Base-by-base conservation (phyloP, 768 basidiomycete genomes). In the Kwoniella europaea region DNA sequence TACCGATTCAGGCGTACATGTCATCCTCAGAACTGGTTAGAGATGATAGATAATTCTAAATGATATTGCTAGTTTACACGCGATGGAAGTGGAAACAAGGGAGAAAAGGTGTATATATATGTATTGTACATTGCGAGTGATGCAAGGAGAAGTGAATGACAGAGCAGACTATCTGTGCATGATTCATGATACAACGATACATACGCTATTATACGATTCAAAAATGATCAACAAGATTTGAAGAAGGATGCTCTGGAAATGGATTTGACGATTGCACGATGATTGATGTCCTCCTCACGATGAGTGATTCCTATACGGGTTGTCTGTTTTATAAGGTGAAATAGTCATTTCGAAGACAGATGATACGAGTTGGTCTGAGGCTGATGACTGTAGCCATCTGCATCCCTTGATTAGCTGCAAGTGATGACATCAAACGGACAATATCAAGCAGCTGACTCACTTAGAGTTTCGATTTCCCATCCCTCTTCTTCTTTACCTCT, bases 1-100 rank as follows among this genome's bases (percentile, higher is more conserved):
- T 77, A 91, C 96, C 57, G 95, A 98, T 75, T 95, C 93, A 75
- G 97, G 97, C 20, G 93, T 98, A 22, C 97, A 99, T 83, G 79
- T 98, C 75, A 91, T 99, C 79, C 85, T 96, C 84, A 88, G 97
- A 79, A 94, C 92, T 63, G 92, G 86, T n/a, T 75, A 68, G 42
- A 55, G 16, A 18, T 50, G 46, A 50, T 15, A 50, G 46, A 18
- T 13, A 2, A 50, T 18, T 50, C 5, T 50, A 50, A 16, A 50
- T 50, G 46, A 3, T 18, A 15, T 50, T 50, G 46, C 46, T 50
- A 50, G 13, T 50, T 18, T 50, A 6, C 46, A 50, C 18, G 18
- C 6, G 13, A 50, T 13, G 46, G 18, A 50, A 50, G 46, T 35
- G 35, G 35, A 7, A 35, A 35, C 2, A 35, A 35, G 35, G 35